Evolutionary conservation across 768 basidiomycete species (phyloP).

Genomic region (Mycena vitilis): DNA sequence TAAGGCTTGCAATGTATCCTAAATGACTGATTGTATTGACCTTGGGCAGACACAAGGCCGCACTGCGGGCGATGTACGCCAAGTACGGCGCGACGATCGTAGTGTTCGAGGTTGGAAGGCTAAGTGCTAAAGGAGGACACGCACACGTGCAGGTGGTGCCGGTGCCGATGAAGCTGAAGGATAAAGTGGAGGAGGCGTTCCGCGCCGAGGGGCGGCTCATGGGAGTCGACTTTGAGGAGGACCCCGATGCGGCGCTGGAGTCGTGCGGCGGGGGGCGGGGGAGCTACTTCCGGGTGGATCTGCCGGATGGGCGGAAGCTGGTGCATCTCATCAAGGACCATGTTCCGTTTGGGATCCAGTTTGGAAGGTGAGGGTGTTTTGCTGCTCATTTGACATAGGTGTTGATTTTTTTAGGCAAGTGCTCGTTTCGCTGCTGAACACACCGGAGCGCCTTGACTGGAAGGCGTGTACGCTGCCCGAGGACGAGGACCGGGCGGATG

Average conservation of each 20-base stretch:
- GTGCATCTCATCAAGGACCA: slow-evolving; percentile 87
- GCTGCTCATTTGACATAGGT: not conserved
- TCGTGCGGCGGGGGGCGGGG: slow-evolving; percentile 64
- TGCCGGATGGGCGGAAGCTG: slow-evolving; percentile 87
- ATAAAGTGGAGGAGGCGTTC: slow-evolving; percentile 79
- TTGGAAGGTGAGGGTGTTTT: slow-evolving; percentile 78
- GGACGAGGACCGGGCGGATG: slow-evolving; percentile 88
- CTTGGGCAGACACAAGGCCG: slow-evolving; percentile 75
- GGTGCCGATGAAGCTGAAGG: slow-evolving; percentile 70
- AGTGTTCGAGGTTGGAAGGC: slow-evolving; percentile 88
- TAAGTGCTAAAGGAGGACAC: slow-evolving; percentile 90
- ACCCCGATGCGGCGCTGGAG: slow-evolving; percentile 72
- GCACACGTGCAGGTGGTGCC: slow-evolving; percentile 93
- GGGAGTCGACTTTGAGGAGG: slow-evolving; percentile 81
- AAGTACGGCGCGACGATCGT: slow-evolving; percentile 77
- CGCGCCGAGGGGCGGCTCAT: slow-evolving; percentile 70
- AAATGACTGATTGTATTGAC: not conserved
- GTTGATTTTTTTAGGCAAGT: slow-evolving; percentile 69
- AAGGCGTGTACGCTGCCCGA: slow-evolving; percentile 86
- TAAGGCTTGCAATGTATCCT: slow-evolving; percentile 47
- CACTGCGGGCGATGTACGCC: slow-evolving; percentile 78
- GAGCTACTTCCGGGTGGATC: slow-evolving; percentile 91
- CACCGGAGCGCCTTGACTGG: slow-evolving; percentile 90
- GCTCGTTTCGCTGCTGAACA: slow-evolving; percentile 78
- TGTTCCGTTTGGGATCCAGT: slow-evolving; percentile 88